Conservation (phyloP, 495 filamentous ascomycete genomes). For the Aspergillus nidulans region DNA sequence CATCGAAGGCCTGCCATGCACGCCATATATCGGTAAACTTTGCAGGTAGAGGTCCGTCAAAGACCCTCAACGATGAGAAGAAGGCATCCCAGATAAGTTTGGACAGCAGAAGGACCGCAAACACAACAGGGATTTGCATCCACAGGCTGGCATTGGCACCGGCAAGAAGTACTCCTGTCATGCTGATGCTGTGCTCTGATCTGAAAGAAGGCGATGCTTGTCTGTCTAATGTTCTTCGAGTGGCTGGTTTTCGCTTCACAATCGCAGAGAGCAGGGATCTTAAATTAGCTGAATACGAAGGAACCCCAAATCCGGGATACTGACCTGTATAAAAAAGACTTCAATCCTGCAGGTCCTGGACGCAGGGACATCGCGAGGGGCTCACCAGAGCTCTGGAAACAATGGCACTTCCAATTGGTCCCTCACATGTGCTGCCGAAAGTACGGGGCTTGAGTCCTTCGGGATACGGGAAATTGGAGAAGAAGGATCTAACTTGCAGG, state of each 20-base stretch:
- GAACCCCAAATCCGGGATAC: not conserved
- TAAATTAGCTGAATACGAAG: not conserved
- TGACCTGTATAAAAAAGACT: not conserved
- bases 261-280: not conserved
- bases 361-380: not conserved
- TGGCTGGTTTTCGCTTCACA: not conserved
- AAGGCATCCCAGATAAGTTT: conserved; percentile 22
- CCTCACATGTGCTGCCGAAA: not conserved
- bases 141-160: not conserved
- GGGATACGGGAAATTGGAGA: not conserved
- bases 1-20: conserved; percentile 21
- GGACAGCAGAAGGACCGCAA: not conserved
- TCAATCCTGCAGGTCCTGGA: not conserved
- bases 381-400: not conserved
- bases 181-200: not conserved
- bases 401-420: not conserved
- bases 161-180: conserved; percentile 2
- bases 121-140: conserved; percentile 2
- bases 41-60: conserved; percentile 22
- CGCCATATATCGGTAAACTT: conserved; percentile 29
- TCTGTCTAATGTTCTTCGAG: not conserved
- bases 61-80: conserved; percentile 23
- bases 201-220: not conserved
- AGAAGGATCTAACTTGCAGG: not conserved
- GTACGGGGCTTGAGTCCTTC: not conserved